Conservation (phyloP, 345 rosid genomes). For the Euphorbia peplus region DNA sequence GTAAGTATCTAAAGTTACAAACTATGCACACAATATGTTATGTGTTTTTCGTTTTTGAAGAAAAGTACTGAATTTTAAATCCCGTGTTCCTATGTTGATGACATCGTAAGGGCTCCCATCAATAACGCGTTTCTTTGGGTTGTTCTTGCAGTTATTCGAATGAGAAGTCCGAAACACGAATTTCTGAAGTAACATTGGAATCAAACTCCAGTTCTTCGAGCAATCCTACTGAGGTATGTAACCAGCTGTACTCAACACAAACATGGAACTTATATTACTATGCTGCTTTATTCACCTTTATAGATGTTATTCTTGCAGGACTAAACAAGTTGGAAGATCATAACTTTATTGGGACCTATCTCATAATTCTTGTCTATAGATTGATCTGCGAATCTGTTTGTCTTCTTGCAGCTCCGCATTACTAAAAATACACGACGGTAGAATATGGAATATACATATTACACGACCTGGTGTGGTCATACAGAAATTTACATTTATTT, state of each 20-base stretch:
- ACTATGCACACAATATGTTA: not conserved
- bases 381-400: not conserved
- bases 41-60: too few relatives aligned
- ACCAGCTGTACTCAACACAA: not conserved
- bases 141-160: conserved; percentile 60
- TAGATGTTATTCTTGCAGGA: conserved; percentile 10
- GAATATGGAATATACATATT: too few relatives aligned
- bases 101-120: not conserved
- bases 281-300: not conserved
- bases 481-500: not conserved
- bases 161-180: conserved; percentile 65
- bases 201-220: conserved; percentile 41
- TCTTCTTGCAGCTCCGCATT: conserved; percentile 2
- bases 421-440: not conserved
- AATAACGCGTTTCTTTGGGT: not conserved
- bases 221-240: conserved; percentile 39
- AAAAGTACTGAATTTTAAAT: not conserved
- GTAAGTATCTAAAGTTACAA: conserved; percentile 38
- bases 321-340: conserved; percentile 6
- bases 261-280: not conserved
- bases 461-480: not conserved
- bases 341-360: not conserved
- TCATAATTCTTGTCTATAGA: not conserved
- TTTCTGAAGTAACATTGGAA: conserved; percentile 37
- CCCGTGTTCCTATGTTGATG: not conserved